A percentile compares a stretch with the other conserved stretches of the same genome.
Evolutionary conservation across 306 rosid species (phyloP).

Genomic region (Oemleria cerasiformis): DNA sequence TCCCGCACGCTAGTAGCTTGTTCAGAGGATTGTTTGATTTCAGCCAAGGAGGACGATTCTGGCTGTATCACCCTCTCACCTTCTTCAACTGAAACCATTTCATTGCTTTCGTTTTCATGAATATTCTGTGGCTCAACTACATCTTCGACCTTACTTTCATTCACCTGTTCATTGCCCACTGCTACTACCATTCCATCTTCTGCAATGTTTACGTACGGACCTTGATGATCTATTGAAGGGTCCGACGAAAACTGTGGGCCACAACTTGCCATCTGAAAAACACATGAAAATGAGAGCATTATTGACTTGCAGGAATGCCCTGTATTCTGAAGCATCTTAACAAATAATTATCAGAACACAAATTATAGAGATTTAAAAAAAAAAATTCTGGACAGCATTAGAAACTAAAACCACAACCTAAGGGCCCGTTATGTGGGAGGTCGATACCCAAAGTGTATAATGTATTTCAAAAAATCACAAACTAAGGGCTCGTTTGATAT

Average conservation of each 20-base stretch:
- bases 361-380: not conserved
- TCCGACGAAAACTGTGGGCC: slow-evolving; percentile 34
- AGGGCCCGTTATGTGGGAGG: too few relatives aligned
- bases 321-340: slow-evolving; percentile 5
- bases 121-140: slow-evolving; percentile 25
- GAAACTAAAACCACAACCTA: not conserved
- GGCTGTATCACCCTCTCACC: slow-evolving; percentile 30
- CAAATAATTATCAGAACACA: not conserved
- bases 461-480: too few relatives aligned
- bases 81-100: slow-evolving; percentile 27
- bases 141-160: slow-evolving; percentile 35
- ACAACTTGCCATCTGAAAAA: slow-evolving; percentile 39
- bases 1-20: slow-evolving; percentile 21
- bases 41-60: slow-evolving; percentile 22
- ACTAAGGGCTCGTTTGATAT: too few relatives aligned
- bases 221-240: slow-evolving; percentile 74
- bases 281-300: slow-evolving; percentile 28
- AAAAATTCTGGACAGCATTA: slow-evolving; percentile 2
- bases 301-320: slow-evolving; percentile 24
- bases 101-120: slow-evolving; percentile 21
- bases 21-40: slow-evolving; percentile 15
- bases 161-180: slow-evolving; percentile 41
- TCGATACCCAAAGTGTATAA: too few relatives aligned
- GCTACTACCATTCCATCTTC: slow-evolving; percentile 91
- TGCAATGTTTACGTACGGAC: slow-evolving; percentile 68